Base-by-base conservation (phyloP, 768 basidiomycete genomes). In the Tulasnella sp. region DNA sequence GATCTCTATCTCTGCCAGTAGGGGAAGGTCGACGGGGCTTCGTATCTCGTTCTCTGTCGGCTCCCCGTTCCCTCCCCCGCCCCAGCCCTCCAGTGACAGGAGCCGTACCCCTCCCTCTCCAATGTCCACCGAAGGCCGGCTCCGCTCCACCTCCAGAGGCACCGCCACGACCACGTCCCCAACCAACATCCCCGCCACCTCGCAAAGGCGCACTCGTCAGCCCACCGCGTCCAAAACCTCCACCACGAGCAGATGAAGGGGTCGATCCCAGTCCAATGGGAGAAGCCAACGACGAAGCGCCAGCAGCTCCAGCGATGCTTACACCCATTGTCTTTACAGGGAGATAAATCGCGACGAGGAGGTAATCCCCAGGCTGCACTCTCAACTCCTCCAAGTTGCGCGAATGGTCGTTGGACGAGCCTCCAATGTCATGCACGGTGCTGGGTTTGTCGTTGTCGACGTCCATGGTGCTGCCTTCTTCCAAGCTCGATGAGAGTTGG, bases 281-380 rank as follows among this genome's bases (percentile, higher is more conserved):
- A 4, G 70, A 70, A 34, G 66, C 38, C n/a, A n/a, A n/a, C 10
- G 50, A 34, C 7, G 29, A n/a, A 19, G 50, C 30, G 15, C 50
- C 59, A 17, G 59, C 51, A 30, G 72, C 62, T 11, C 70, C 73
- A 44, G 74, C 68, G 34, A 65, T 65, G 46, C 31, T 53, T 73
- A 73, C 24, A 71, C 74, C 78, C 80, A 79, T 4, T 79, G 63
- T 71, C 62, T 79, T 79, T 71, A 86, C 87, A 12, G 88, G 88
- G 43, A 90, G 75, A 27, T 84, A 68, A 24, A 91, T 81, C n/a
- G 84, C 76, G 49, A 90, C 74, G 63, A 81, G 78, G 41, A 91
- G 77, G 65, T 81, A 88, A 66, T 91, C 88, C 17, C 88, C 88
- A 0, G 87, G 87, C 0, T 87, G 76, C 65, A 91, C 86, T 38